Percentiles rank a stretch among this genome's conserved stretches.
Evolutionary conservation across 495 filamentous ascomycete species (phyloP).

Genomic region (Viridothelium virens): DNA sequence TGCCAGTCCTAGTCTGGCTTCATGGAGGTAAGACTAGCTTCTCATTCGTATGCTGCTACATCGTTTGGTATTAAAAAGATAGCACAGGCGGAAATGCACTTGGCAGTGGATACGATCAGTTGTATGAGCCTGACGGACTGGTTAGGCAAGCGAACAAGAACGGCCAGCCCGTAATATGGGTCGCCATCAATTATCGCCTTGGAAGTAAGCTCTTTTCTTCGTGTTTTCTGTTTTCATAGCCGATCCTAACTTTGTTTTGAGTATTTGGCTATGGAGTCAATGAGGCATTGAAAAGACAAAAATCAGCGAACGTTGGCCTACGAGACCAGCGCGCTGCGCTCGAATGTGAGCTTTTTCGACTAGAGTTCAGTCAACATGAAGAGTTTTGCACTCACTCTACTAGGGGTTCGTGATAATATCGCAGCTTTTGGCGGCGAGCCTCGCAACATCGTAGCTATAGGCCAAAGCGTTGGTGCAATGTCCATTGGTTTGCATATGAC

Average conservation of each 20-base stretch:
- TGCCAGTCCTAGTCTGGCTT: slow-evolving; percentile 35
- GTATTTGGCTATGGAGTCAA: not conserved
- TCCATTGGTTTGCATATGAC: slow-evolving; percentile 15
- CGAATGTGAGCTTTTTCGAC: slow-evolving; percentile 28
- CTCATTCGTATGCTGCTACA: not conserved
- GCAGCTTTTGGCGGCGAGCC: slow-evolving; percentile 44
- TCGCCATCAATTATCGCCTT: slow-evolving; percentile 42
- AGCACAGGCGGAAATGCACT: slow-evolving; percentile 33
- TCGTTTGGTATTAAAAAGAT: slow-evolving; percentile 39
- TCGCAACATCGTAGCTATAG: slow-evolving; percentile 13
- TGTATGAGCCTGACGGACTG: slow-evolving; percentile 39
- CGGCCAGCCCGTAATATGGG: slow-evolving; percentile 38
- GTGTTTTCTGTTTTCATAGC: not conserved
- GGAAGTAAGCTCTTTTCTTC: slow-evolving; percentile 28
- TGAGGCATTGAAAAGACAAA: slow-evolving; percentile 10
- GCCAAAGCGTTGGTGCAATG: slow-evolving; percentile 19
- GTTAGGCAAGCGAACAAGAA: slow-evolving; percentile 39
- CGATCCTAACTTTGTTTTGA: not conserved
- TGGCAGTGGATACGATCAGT: slow-evolving; percentile 34
- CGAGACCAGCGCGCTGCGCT: slow-evolving; percentile 41
- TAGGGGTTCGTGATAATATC: slow-evolving; percentile 56
- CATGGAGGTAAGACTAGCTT: slow-evolving; percentile 32
- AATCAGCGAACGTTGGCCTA: slow-evolving; percentile 35
- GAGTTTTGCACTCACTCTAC: not conserved
- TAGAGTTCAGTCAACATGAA: not conserved